Evolutionary conservation across 495 filamentous ascomycete genomes (phyloP).

Genomic region (Cladorrhinum samala): DNA sequence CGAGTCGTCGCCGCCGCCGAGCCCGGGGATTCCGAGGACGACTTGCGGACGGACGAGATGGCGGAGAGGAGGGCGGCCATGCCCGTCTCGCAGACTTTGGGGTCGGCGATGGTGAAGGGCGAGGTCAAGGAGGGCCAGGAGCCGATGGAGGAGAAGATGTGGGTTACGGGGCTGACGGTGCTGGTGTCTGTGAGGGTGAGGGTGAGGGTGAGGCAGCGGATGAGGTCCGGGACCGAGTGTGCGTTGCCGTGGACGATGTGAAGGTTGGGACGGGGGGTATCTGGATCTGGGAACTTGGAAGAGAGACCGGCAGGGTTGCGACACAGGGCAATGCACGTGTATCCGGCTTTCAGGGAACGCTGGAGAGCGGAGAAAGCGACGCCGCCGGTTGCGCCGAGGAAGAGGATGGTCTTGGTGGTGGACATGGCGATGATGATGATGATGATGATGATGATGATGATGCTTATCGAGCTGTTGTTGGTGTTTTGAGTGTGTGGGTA

Average conservation of each 20-base stretch:
- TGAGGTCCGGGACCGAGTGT: conserved; percentile 38
- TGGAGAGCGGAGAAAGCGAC: conserved; percentile 41
- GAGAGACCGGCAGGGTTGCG: conserved; percentile 59
- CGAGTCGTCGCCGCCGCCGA: background rate
- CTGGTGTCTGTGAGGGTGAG: conserved; percentile 30
- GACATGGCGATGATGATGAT: conserved; percentile 5
- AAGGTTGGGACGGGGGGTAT: conserved; percentile 30
- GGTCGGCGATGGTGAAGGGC: conserved; percentile 39
- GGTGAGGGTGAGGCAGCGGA: conserved; percentile 25
- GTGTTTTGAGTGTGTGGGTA: background rate
- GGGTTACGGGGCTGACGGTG: background rate
- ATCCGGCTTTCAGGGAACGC: conserved; percentile 44
- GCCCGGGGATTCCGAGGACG: no score
- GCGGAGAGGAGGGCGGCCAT: conserved; percentile 42
- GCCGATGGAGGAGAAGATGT: conserved; percentile 46
- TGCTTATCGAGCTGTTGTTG: background rate
- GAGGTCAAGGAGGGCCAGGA: conserved; percentile 18
- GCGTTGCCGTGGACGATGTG: conserved; percentile 48
- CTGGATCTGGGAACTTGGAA: conserved; percentile 26
- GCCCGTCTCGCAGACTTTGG: conserved; percentile 50
- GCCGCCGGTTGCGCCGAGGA: conserved; percentile 55
- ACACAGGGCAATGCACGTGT: conserved; percentile 48
- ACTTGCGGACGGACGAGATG: conserved; percentile 24
- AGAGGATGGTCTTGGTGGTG: conserved; percentile 38
- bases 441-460: background rate